Conservation (phyloP, 2,329 filamentous ascomycete species). For the Aspergillus hiratsukae region DNA sequence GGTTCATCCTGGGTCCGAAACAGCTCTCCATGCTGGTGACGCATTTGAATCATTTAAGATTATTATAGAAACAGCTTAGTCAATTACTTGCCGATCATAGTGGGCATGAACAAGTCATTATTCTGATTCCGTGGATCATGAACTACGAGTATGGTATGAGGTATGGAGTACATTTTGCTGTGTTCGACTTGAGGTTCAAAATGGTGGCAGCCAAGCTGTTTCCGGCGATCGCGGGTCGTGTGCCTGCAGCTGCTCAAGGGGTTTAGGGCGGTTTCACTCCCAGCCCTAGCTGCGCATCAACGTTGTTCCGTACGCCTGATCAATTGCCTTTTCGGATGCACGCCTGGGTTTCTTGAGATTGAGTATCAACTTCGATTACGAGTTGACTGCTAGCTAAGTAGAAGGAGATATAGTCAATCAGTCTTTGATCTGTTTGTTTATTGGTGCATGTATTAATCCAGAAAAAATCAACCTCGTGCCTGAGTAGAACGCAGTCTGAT, state of each 20-base stretch:
- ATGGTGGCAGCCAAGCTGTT: slow-evolving; percentile 1
- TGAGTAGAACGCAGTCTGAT: background rate
- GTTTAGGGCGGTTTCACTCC: background rate
- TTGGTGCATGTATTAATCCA: background rate
- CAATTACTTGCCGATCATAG: background rate
- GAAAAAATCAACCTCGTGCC: too few relatives aligned
- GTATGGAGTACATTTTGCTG: background rate
- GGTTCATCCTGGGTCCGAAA: background rate
- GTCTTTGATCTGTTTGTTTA: too few relatives aligned
- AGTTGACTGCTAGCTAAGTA: too few relatives aligned
- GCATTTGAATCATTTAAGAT: background rate
- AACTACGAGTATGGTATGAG: background rate
- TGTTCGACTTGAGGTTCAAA: background rate
- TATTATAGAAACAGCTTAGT: background rate
- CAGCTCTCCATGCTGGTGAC: background rate
- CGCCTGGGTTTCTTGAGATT: too few relatives aligned
- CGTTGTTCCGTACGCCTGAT: background rate
- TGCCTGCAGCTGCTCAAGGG: slow-evolving; percentile 5
- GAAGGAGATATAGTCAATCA: too few relatives aligned
- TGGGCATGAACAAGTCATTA: background rate
- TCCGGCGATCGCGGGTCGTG: slow-evolving; percentile 9
- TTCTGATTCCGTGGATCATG: background rate
- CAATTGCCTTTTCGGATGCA: background rate
- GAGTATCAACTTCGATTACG: too few relatives aligned
- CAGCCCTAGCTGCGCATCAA: background rate